Base-by-base conservation (phyloP, 257 asterid species). In the Gentiana dahurica region DNA sequence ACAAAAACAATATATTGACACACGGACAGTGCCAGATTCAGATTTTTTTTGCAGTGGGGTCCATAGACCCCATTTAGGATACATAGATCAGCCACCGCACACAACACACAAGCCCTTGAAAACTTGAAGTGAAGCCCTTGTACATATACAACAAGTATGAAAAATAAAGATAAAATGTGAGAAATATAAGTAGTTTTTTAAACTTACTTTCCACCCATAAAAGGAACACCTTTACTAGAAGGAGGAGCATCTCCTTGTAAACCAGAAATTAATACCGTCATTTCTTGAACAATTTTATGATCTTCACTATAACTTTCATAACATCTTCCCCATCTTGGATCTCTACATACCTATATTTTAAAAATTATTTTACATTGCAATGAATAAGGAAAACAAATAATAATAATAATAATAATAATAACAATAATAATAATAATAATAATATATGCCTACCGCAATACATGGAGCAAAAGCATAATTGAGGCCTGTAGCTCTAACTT, bases 211-310 rank as follows among this genome's bases (percentile, higher is more conserved):
- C 84, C 88, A 52, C 72, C 82, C 43, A 81, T 62, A 35, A 57
- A 75, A 11, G 88, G 88, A 10, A 58, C 66, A 13, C 84, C 81
- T 55, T 67, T 71, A 11, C 62, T 49, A 4, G 58, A 43, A 4
- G 39, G 47, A 36, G 86, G 89, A 36, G 72, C 13, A 12, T 79
- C 80, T 32, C 90, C 90, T 68, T 82, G 90, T 47, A 82, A 54
- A 10, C 90, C 90, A 12, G 77, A 57, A 11, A 75, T 67, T 12
- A 75, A 34, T 65, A 67, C 75, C 5, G 79, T 68, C 75, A 68
- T 69, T 38, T 65, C 62, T 12, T 54, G 69, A 55, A 68, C 79
- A 43, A 73, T 65, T 6, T 57, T 43, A n/a, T 66, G 75, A 63
- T 69, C 79, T 55, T 74, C 75, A 36, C 79, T 74, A 11, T 74